A percentile compares a stretch with the other conserved stretches of the same genome.
These are phyloP conservation scores for Rhazya stricta DNA, from an alignment of 257 asterid genomes.

Conservation along the genomic window DNA sequence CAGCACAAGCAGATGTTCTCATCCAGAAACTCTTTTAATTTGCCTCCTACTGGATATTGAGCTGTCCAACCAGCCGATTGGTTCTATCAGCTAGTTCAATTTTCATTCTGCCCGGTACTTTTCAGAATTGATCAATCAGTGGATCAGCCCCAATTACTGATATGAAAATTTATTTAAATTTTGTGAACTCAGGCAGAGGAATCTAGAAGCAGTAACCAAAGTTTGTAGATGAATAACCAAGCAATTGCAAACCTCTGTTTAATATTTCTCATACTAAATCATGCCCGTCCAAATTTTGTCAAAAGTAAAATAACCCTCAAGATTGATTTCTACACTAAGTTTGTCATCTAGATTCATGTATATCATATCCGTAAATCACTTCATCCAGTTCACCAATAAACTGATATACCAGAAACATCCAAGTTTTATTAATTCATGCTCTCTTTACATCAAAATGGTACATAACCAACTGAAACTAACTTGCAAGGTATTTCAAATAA, in stretches of 20 bases:
- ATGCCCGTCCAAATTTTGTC: background rate
- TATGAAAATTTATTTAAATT: slow-evolving; percentile 1
- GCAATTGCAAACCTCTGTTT: background rate
- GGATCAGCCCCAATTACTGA: slow-evolving; percentile 1
- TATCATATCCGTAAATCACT: background rate
- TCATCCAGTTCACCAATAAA: background rate
- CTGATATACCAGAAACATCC: background rate
- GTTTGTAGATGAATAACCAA: background rate
- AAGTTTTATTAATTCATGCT: background rate
- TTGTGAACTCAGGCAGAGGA: background rate
- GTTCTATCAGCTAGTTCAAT: background rate
- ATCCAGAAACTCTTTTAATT: slow-evolving; percentile 1
- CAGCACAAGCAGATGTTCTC: background rate
- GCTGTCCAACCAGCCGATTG: slow-evolving; percentile 1
- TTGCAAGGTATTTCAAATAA: background rate
- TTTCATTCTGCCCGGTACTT: background rate
- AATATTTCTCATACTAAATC: background rate
- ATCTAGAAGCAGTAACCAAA: background rate
- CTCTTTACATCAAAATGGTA: background rate
- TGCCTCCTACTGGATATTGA: slow-evolving; percentile 3
- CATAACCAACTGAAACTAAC: background rate
- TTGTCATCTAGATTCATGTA: background rate
- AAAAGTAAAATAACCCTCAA: background rate
- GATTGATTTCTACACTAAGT: background rate
- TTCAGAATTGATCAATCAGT: background rate